phyloP scores from a whole-genome alignment of 2,329 filamentous ascomycete genomes.

The Aspergillus sp. region DNA sequence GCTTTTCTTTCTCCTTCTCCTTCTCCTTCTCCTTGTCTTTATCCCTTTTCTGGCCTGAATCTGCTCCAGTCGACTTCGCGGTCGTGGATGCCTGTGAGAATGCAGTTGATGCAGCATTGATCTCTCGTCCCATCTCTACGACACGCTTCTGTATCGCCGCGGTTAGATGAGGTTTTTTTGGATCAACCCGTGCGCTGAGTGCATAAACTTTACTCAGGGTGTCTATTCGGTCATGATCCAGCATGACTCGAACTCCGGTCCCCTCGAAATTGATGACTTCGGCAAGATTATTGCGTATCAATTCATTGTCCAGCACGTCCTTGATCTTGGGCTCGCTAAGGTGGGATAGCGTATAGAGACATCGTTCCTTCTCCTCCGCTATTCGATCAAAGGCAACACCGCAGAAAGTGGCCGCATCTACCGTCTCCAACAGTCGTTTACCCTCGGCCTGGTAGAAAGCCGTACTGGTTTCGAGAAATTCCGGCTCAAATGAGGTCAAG shows the following conservation, averaged over 20 bases:
- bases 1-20: conserved; percentile 49
- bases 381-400: conserved; percentile 72
- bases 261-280: conserved; percentile 82
- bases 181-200: conserved; percentile 75
- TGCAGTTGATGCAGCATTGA: conserved; percentile 65
- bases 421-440: conserved; percentile 69
- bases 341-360: conserved; percentile 74
- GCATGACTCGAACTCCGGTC: conserved; percentile 83
- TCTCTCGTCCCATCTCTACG: conserved; percentile 75
- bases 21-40: conserved; percentile 36
- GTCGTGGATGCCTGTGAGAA: conserved; percentile 56
- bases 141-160: conserved; percentile 72
- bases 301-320: conserved; percentile 73
- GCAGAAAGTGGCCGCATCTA: conserved; percentile 80
- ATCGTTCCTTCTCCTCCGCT: conserved; percentile 77
- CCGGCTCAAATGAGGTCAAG: conserved; percentile 75
- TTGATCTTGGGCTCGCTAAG: conserved; percentile 72
- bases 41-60: conserved; percentile 53
- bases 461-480: conserved; percentile 69
- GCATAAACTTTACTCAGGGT: conserved; percentile 80
- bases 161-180: conserved; percentile 68
- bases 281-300: conserved; percentile 74
- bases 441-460: conserved; percentile 77
- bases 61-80: conserved; percentile 40
- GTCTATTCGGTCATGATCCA: conserved; percentile 79